Base-by-base conservation (phyloP, 345 rosid species). In the Camelina laxa region DNA sequence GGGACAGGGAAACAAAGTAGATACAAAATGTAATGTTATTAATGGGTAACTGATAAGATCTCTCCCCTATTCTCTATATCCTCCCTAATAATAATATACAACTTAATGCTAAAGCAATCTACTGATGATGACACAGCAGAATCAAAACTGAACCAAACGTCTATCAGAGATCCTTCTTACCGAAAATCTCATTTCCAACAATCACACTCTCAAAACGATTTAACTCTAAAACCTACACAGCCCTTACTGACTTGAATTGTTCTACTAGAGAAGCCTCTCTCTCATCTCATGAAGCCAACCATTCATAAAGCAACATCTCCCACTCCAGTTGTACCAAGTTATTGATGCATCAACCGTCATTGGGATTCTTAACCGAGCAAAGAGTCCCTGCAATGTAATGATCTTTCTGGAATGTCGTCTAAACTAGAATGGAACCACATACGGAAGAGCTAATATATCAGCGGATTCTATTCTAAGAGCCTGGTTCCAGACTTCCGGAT, bases 391-490 rank as follows among this genome's bases (percentile, higher is more conserved):
- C 49, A 60, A 2, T 75, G 38, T 5, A 15, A 15, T 62, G 62
- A 36, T 66, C 59, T 59, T 58, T 41, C 33, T 35, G 38, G 38
- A 41, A 58, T 57, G 42, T 24, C 36, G 21, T 66, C 69, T 33
- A 51, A 74, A 83, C 87, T 87, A 92, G 75, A 84, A 88, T 19
- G 92, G 96, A 80, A 89, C 81, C 44, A 92, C 93, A 35, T 88
- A 92, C 5, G 96, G 97, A 63, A 89, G 85, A 60, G 96, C 96
- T 47, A 71, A 65, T 33, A 83, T 27, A 68, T 92, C 92, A 51
- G 87, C 91, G 33, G 85, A 83, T 73, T 84, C 92, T 76, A 92
- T 75, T 76, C 58, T 83, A 67, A 82, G 56, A 75, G 88, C 84
- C 58, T 85, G 82, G 67, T 90, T 84, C 97, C 97, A 92, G 5